Conservation (phyloP, 2,329 filamentous ascomycete genomes). For the Botryosphaeria agaves region DNA sequence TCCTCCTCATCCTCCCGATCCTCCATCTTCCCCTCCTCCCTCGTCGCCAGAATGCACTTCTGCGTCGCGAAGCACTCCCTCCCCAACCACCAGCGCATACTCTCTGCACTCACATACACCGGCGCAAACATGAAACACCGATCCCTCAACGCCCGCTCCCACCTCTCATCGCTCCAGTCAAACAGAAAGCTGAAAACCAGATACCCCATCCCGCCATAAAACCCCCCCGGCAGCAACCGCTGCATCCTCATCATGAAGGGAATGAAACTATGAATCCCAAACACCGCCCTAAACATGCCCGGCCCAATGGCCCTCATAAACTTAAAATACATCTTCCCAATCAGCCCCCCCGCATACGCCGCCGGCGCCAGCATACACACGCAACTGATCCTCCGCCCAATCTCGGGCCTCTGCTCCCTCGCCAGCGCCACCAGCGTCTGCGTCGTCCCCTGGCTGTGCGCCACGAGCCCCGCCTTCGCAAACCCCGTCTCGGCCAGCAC, state of each 20-base stretch:
- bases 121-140: conserved; percentile 88
- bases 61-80: conserved; percentile 70
- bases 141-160: conserved; percentile 63
- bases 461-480: conserved; percentile 63
- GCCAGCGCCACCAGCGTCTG: conserved; percentile 76
- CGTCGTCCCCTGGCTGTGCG: conserved; percentile 83
- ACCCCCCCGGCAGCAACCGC: conserved; percentile 37
- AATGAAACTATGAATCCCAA: conserved; percentile 87
- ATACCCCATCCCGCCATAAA: conserved; percentile 76
- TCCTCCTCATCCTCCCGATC: conserved; percentile 31
- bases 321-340: conserved; percentile 78
- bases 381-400: conserved; percentile 67
- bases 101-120: conserved; percentile 76
- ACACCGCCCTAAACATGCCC: conserved; percentile 58
- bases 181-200: conserved; percentile 82
- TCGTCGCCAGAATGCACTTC: conserved; percentile 71
- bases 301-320: conserved; percentile 75
- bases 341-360: conserved; percentile 72
- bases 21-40: conserved; percentile 48
- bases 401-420: conserved; percentile 73
- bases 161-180: conserved; percentile 67
- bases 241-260: conserved; percentile 87
- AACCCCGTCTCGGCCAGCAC: conserved; percentile 74
- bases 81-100: conserved; percentile 92
- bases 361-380: conserved; percentile 87